Evolutionary conservation across 306 rosid genomes (phyloP).

Genomic region (Acacia melanoxylon): DNA sequence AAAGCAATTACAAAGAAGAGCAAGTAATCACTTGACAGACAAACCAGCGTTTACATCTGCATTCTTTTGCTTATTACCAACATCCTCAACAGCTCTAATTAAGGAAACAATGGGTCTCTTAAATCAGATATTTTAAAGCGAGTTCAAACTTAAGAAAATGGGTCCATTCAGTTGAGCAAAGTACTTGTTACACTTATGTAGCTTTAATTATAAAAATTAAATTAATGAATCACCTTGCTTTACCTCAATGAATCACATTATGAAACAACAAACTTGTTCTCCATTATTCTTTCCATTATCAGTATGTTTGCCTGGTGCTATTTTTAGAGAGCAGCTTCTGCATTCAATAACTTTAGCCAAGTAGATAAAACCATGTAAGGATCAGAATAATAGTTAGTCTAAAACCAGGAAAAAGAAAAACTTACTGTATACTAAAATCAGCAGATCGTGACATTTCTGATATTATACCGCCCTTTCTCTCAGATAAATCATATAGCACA

Average conservation of each 20-base stretch:
- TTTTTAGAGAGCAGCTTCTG: not conserved
- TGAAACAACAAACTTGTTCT: not conserved
- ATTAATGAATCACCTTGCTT: not conserved
- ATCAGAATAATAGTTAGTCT: not conserved
- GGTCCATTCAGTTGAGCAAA: not conserved
- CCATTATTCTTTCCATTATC: not conserved
- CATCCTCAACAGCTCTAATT: slow-evolving; percentile 52
- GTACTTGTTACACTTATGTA: not conserved
- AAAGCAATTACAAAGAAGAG: not conserved
- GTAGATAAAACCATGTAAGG: not conserved
- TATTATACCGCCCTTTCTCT: not conserved
- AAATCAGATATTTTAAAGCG: slow-evolving; percentile 9
- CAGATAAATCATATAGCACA: not conserved
- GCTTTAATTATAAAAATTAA: not conserved
- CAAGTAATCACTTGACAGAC: slow-evolving; percentile 25
- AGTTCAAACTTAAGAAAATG: not conserved
- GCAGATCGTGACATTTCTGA: not conserved
- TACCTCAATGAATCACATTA: too few relatives aligned
- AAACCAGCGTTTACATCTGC: slow-evolving; percentile 44
- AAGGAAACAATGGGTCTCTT: slow-evolving; percentile 22
- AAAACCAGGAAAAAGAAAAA: not conserved
- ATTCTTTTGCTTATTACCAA: slow-evolving; percentile 52
- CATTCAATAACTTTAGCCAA: not conserved
- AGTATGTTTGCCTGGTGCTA: not conserved
- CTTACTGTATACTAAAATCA: not conserved